Base-by-base conservation (phyloP, 768 basidiomycete genomes). In the Kwoniella pini region DNA sequence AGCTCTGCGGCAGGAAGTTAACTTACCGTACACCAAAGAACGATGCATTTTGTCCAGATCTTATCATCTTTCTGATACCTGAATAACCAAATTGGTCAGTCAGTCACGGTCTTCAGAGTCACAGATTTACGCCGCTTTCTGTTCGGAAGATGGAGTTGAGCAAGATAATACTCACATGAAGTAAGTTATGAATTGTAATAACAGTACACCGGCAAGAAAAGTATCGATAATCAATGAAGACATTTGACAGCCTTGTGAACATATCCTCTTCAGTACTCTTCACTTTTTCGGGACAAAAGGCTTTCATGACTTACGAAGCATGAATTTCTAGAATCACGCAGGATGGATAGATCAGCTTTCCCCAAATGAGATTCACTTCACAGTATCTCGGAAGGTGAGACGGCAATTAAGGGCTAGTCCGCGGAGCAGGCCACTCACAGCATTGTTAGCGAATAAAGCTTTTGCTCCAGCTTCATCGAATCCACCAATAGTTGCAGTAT, bases 161-260 rank as follows among this genome's bases (percentile, higher is more conserved):
- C 42, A 33, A 60, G 39, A 31, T 65, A n/a, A 19, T 43, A 52
- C 50, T 21, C 19, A 54, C 67, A 24, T 27, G 49, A 63, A 71
- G 40, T 71, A 70, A n/a, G 31, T 38, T 27, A 54, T 50, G 24
- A 65, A 43, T 49, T 71, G 69, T 44, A 65, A 57, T 44, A 57
- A 44, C 10, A 71, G 54, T 2, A 71, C 56, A 26, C 69, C 69
- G 19, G 49, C 66, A 5, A 71, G 36, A 42, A 68, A 62, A 15
- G 57, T 68, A 43, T 71, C 66, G 46, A 65, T 40, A 44, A 71
- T 54, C 28, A 63, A 39, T 7, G 63, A 65, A 26, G 66, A 61
- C 44, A 65, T 61, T 45, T 67, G 65, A 55, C 69, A 65, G 50
- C 38, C 57, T 40, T 11, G 19, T 2, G 38, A 43, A 7, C 33